phyloP scores from a whole-genome alignment of 257 asterid genomes.

The Catharanthus roseus region DNA sequence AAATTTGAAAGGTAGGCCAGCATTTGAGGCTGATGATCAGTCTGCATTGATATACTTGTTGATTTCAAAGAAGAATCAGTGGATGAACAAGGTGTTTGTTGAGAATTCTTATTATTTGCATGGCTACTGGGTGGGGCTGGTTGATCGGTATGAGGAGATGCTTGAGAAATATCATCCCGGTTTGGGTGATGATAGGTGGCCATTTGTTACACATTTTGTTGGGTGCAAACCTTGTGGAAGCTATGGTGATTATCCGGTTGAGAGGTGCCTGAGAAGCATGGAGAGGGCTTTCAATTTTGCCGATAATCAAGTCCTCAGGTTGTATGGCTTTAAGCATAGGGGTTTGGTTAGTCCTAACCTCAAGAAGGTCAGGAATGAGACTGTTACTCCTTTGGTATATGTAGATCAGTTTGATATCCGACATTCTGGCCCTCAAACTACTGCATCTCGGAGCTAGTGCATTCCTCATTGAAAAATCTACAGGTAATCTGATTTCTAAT shows the following conservation, averaged over 20 bases:
- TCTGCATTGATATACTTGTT: conserved; percentile 83
- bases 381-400: conserved; percentile 54
- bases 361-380: conserved; percentile 82
- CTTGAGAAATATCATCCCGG: conserved; percentile 84
- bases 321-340: conserved; percentile 89
- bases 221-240: conserved; percentile 97
- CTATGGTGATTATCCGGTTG: conserved; percentile 86
- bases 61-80: conserved; percentile 50
- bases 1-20: conserved; percentile 81
- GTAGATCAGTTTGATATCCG: conserved; percentile 84
- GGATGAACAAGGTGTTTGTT: conserved; percentile 73
- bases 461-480: conserved; percentile 24
- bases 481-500: conserved; percentile 31
- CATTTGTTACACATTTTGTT: conserved; percentile 91
- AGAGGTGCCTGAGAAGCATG: conserved; percentile 87
- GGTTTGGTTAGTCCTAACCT: conserved; percentile 90
- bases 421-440: conserved; percentile 36
- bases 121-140: conserved; percentile 94
- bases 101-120: conserved; percentile 82
- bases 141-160: conserved; percentile 90
- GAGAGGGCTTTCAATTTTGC: conserved; percentile 95
- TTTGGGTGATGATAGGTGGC: conserved; percentile 96
- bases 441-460: conserved; percentile 47
- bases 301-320: conserved; percentile 72
- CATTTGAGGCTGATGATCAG: conserved; percentile 93